Percentiles rank a stretch among this genome's conserved stretches.
Conservation (phyloP, 1,139 yeast genomes). For the Ogataea hybrid region DNA sequence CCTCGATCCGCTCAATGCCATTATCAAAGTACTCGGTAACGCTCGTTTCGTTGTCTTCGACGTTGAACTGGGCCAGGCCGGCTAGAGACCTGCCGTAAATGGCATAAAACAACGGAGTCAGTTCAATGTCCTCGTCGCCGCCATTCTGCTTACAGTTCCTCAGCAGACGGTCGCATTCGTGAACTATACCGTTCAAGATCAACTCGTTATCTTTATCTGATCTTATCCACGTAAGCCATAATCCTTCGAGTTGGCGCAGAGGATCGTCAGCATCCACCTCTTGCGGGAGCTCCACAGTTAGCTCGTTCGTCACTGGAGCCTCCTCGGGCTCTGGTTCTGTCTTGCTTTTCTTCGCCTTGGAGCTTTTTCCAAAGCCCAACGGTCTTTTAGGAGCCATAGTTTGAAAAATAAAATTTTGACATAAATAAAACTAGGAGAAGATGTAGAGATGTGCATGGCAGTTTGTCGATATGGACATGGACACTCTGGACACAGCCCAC, state of each 20-base stretch:
- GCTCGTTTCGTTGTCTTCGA: constrained; percentile 38
- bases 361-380: constrained; percentile 72
- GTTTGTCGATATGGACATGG: background rate
- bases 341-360: constrained; percentile 47
- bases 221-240: constrained; percentile 59
- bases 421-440: constrained; percentile 1
- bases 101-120: constrained; percentile 65
- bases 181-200: constrained; percentile 80
- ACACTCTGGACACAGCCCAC: no score
- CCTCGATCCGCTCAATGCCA: constrained; percentile 65
- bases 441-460: background rate
- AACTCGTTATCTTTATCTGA: constrained; percentile 59
- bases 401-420: constrained; percentile 4
- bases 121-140: constrained; percentile 28
- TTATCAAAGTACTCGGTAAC: constrained; percentile 57
- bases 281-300: constrained; percentile 69
- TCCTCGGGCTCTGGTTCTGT: constrained; percentile 14
- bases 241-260: constrained; percentile 65
- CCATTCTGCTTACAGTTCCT: constrained; percentile 44
- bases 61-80: constrained; percentile 59
- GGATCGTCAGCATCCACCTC: constrained; percentile 78
- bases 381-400: constrained; percentile 72
- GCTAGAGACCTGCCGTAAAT: constrained; percentile 73
- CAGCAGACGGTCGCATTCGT: constrained; percentile 83
- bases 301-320: constrained; percentile 33